Evolutionary conservation across 768 basidiomycete genomes (phyloP).

Genomic region (Kwoniella mangroviensis): DNA sequence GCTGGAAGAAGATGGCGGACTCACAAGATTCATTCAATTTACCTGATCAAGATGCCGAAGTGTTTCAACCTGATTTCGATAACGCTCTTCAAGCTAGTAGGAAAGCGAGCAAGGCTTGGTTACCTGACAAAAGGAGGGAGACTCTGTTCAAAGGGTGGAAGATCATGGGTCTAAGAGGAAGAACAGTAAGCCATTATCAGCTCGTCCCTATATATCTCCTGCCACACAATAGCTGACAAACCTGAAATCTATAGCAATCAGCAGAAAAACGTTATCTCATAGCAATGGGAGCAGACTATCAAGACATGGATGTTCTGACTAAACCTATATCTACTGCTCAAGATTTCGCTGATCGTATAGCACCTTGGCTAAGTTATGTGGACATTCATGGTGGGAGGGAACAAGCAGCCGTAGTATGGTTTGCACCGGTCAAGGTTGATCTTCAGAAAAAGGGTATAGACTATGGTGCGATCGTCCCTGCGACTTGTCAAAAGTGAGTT

Average conservation of each 20-base stretch:
- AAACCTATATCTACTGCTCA: conserved; percentile 22
- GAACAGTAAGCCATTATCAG: conserved; percentile 22
- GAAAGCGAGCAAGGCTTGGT: conserved; percentile 28
- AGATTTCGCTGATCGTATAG: conserved; percentile 31
- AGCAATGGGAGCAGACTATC: conserved; percentile 47
- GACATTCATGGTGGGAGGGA: conserved; percentile 23
- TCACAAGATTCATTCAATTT: conserved; percentile 42
- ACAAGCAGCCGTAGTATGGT: conserved; percentile 30
- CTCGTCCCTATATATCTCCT: not conserved
- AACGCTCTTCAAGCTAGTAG: conserved; percentile 19
- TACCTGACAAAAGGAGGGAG: conserved; percentile 33
- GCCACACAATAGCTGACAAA: not conserved
- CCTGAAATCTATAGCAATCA: conserved; percentile 14
- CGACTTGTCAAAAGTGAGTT: conserved; percentile 36
- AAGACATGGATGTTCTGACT: conserved; percentile 38
- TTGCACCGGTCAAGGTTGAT: conserved; percentile 26
- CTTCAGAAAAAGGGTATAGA: conserved; percentile 26
- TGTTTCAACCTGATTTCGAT: conserved; percentile 36
- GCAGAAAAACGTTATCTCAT: conserved; percentile 40
- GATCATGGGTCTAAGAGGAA: conserved; percentile 38
- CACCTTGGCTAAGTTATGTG: conserved; percentile 33
- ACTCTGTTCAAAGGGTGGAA: conserved; percentile 44
- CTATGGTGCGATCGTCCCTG: conserved; percentile 22
- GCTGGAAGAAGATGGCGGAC: conserved; percentile 49
- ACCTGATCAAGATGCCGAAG: conserved; percentile 27